phyloP scores from a whole-genome alignment of 2,329 filamentous ascomycete species.

The Alternaria longipes region DNA sequence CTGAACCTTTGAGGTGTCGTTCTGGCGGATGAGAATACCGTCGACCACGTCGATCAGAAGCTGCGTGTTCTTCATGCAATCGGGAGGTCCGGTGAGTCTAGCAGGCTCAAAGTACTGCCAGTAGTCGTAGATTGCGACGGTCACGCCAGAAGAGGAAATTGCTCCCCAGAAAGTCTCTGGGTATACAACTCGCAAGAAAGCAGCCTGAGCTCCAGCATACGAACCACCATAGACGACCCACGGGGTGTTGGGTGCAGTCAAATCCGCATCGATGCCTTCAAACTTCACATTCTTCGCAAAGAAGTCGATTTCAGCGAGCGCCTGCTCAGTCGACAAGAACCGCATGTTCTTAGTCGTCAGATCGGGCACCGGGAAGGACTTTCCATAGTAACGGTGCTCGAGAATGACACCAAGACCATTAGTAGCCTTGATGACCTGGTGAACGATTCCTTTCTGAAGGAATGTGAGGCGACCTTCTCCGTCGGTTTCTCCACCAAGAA shows the following conservation, averaged over 20 bases:
- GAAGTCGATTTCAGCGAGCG: slow-evolving; percentile 81
- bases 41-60: slow-evolving; percentile 68
- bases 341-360: slow-evolving; percentile 75
- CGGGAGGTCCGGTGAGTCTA: slow-evolving; percentile 63
- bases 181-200: slow-evolving; percentile 78
- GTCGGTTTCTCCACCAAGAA: slow-evolving; percentile 75
- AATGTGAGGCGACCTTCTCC: slow-evolving; percentile 71
- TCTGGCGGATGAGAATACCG: slow-evolving; percentile 63
- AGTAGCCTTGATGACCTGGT: slow-evolving; percentile 71
- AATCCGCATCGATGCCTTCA: slow-evolving; percentile 70
- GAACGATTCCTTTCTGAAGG: slow-evolving; percentile 79
- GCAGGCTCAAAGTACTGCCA: slow-evolving; percentile 72
- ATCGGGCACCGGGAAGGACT: slow-evolving; percentile 73
- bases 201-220: slow-evolving; percentile 82
- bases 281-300: slow-evolving; percentile 79
- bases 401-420: slow-evolving; percentile 80
- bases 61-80: slow-evolving; percentile 72
- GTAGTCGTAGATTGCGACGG: slow-evolving; percentile 79
- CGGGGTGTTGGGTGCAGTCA: slow-evolving; percentile 71
- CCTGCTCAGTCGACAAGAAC: slow-evolving; percentile 85
- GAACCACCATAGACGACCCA: slow-evolving; percentile 86
- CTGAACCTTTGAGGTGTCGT: slow-evolving; percentile 54
- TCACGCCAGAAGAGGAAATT: slow-evolving; percentile 83
- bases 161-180: slow-evolving; percentile 80
- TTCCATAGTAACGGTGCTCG: slow-evolving; percentile 88